Evolutionary conservation across 768 basidiomycete species (phyloP).

Genomic region (Ramaria rubella): DNA sequence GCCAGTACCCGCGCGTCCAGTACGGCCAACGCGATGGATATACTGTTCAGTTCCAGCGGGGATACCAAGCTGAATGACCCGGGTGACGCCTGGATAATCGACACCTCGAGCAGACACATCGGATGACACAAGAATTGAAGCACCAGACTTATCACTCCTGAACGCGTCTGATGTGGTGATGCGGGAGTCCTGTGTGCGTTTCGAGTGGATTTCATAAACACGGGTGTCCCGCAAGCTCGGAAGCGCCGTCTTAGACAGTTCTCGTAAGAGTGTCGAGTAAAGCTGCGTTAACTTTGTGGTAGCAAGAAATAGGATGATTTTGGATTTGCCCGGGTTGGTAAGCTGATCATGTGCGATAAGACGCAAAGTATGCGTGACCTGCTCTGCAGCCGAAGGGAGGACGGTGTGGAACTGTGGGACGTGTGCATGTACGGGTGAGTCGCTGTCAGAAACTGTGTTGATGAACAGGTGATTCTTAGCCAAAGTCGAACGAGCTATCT

Average conservation of each 20-base stretch:
- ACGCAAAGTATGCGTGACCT: slow-evolving; percentile 72
- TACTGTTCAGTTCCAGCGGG: slow-evolving; percentile 68
- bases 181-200: slow-evolving; percentile 54
- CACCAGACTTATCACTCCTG: slow-evolving; percentile 43
- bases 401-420: slow-evolving; percentile 81
- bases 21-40: slow-evolving; percentile 80
- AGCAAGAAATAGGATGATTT: slow-evolving; percentile 75
- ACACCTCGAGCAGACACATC: slow-evolving; percentile 87
- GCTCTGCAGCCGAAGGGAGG: slow-evolving; percentile 55
- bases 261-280: slow-evolving; percentile 53
- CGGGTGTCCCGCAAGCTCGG: slow-evolving; percentile 46
- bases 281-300: slow-evolving; percentile 84
- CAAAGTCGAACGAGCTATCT: slow-evolving; percentile 58
- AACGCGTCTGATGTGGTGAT: slow-evolving; percentile 53
- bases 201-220: slow-evolving; percentile 81
- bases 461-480: slow-evolving; percentile 60
- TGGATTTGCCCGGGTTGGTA: slow-evolving; percentile 53
- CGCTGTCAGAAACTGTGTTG: slow-evolving; percentile 58
- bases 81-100: slow-evolving; percentile 83
- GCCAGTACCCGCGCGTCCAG: slow-evolving; percentile 58
- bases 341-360: slow-evolving; percentile 88
- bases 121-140: slow-evolving; percentile 70
- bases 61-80: slow-evolving; percentile 86
- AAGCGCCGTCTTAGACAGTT: slow-evolving; percentile 37
- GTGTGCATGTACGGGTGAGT: slow-evolving; percentile 61